Evolutionary conservation across 805 yeast species (phyloP).

Genomic region (Kazachstania viticola): DNA sequence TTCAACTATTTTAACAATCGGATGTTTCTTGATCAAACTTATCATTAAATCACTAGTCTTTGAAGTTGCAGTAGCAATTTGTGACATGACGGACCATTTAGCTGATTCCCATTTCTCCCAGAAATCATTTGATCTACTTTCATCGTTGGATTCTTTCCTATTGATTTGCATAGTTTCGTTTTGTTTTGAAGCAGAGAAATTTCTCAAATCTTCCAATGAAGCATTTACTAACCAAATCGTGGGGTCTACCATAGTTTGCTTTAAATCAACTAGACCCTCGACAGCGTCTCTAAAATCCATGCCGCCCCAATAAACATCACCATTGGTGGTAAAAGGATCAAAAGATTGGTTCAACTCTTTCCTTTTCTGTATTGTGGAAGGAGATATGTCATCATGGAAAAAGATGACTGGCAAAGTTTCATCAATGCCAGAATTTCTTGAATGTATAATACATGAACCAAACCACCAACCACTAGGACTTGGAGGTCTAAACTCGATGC

Average conservation of each 20-base stretch:
- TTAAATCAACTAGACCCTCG: slow-evolving; percentile 45
- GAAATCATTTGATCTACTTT: slow-evolving; percentile 2
- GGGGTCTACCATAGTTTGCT: slow-evolving; percentile 59
- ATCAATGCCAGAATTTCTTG: slow-evolving; percentile 33
- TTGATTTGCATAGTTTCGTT: not conserved
- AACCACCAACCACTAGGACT: slow-evolving; percentile 75
- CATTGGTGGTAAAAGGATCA: slow-evolving; percentile 55
- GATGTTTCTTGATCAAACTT: slow-evolving; percentile 18
- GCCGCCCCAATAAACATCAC: slow-evolving; percentile 84
- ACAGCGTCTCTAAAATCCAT: slow-evolving; percentile 54
- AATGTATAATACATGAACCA: slow-evolving; percentile 73
- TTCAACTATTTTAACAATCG: slow-evolving; percentile 26
- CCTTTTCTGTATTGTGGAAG: slow-evolving; percentile 57
- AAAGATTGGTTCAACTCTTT: slow-evolving; percentile 50
- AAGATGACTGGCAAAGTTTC: slow-evolving; percentile 73
- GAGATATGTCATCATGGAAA: slow-evolving; percentile 83
- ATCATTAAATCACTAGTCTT: slow-evolving; percentile 19
- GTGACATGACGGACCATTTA: slow-evolving; percentile 78
- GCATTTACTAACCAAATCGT: slow-evolving; percentile 73
- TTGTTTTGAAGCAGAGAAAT: slow-evolving; percentile 16
- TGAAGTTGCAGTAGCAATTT: slow-evolving; percentile 67
- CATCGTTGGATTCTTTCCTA: not conserved
- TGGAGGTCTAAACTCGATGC: slow-evolving; percentile 77
- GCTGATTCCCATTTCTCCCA: slow-evolving; percentile 32
- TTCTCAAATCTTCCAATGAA: slow-evolving; percentile 34